These are phyloP conservation scores for Agastache rugosa DNA, from an alignment of 257 asterid genomes.

Conservation along the genomic window DNA sequence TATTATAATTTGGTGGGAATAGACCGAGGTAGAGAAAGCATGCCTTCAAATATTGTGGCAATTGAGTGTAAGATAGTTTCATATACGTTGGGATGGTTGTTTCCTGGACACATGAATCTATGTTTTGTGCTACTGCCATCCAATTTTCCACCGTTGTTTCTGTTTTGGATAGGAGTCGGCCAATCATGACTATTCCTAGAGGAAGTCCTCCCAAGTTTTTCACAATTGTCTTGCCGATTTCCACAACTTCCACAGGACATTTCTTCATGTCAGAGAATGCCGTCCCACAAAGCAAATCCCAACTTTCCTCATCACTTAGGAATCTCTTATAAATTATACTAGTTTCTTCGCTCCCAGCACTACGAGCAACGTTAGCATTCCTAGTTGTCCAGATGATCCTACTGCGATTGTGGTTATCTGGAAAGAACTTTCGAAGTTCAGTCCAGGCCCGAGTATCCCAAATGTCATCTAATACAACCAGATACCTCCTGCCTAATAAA, in stretches of 20 bases:
- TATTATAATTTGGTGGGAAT: constrained; percentile 4
- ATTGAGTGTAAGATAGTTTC: constrained; percentile 25
- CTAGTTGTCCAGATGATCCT: constrained; percentile 16
- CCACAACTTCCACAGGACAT: background rate
- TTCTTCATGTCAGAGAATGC: background rate
- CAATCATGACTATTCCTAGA: constrained; percentile 15
- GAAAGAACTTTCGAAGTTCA: background rate
- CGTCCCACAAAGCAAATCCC: background rate
- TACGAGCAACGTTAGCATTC: background rate
- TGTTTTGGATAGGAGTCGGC: background rate
- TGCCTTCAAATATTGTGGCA: constrained; percentile 31
- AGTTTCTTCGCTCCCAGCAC: background rate
- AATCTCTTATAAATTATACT: background rate
- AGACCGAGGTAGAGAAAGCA: constrained; percentile 32
- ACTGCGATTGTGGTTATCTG: background rate
- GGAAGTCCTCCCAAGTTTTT: constrained; percentile 35
- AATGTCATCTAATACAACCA: constrained; percentile 25
- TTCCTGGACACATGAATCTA: background rate
- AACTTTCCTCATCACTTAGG: background rate
- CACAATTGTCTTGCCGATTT: constrained; percentile 11
- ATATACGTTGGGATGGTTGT: background rate
- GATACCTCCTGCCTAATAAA: background rate
- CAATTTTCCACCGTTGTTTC: background rate
- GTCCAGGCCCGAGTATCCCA: background rate
- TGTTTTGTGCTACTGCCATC: constrained; percentile 9